Evolutionary conservation across 2,329 filamentous ascomycete species (phyloP), one percentile per base, ranked within the genome.

Genomic region (Fulvia fulva): DNA sequence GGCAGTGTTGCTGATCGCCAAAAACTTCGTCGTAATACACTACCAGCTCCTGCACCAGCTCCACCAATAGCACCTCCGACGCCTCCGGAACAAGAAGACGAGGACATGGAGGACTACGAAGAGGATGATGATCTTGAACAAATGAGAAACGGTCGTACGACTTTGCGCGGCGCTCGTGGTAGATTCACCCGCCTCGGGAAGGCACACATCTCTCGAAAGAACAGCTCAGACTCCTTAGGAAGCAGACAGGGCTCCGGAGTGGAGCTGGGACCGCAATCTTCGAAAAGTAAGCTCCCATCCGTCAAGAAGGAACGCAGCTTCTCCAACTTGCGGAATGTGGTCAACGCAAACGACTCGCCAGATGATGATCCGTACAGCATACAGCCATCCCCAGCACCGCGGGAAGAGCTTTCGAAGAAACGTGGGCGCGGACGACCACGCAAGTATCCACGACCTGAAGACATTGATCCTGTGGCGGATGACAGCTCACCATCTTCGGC

Each of bases 321-420:
- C 22, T 68, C 67, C n/a, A 62, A 59, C 14, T 44, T 70, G 23
- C 67, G 68, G 3, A 65, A 67, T 43, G 68, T 69, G 7, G 59
- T 61, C n/a, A 68, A 65, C 53, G 65, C 62, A 2, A 53, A 66
- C 16, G 68, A 69, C 19, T 54, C 64, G 16, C 28, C 56, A 32
- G 22, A 46, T 21, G 64, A 46, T 19, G 64, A 49, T 30, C 45
- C 58, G 5, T 68, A 63, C 58, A 66, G 62, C 34, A 58, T 68
- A 19, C 64, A 62, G 28, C 56, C 59, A 5, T 69, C 68, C 4
- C 63, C 66, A 19, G 60, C 49, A 2, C 63, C 62, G n/a, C 51
- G 57, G 21, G 57, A 62, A 22, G 50, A 56, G 19, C 19, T 19
- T 26, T 53, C 51, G 25, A 23, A 52, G 16, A 67, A 63, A 55